Conservation (phyloP, 1,139 yeast species). For the Scheffersomyces quercinus region DNA sequence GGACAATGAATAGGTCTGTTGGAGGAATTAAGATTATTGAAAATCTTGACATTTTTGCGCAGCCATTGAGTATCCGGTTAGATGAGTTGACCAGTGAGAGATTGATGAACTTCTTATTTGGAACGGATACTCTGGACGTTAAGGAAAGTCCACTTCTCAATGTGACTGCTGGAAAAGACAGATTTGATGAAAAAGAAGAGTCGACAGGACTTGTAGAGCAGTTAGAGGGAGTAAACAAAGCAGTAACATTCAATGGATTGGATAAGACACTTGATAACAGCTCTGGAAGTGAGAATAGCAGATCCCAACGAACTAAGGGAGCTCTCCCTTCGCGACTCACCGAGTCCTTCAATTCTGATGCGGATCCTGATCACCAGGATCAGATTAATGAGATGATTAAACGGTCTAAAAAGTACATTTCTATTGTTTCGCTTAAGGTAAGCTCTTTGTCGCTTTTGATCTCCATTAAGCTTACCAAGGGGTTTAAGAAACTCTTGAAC, state of each 20-base stretch:
- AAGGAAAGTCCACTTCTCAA: slow-evolving; percentile 32
- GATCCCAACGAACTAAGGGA: background rate
- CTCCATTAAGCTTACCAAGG: slow-evolving; percentile 57
- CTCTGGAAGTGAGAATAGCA: background rate
- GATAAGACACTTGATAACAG: slow-evolving; percentile 9
- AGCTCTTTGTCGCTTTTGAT: slow-evolving; percentile 51
- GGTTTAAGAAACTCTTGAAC: slow-evolving; percentile 57
- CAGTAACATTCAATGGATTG: background rate
- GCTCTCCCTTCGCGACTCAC: slow-evolving; percentile 8
- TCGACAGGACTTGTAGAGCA: background rate
- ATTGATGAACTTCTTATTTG: slow-evolving; percentile 57
- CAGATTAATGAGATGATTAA: slow-evolving; percentile 57
- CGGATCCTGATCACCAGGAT: slow-evolving; percentile 28
- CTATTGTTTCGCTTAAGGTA: slow-evolving; percentile 51
- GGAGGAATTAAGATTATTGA: slow-evolving; percentile 70
- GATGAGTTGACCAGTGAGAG: slow-evolving; percentile 64
- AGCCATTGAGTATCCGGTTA: slow-evolving; percentile 56
- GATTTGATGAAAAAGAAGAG: slow-evolving; percentile 9
- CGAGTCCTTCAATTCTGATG: background rate
- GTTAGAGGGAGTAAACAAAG: background rate
- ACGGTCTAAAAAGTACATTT: slow-evolving; percentile 59
- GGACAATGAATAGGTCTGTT: slow-evolving; percentile 67
- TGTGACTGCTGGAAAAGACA: slow-evolving; percentile 7
- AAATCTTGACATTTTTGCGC: slow-evolving; percentile 49
- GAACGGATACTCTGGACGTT: slow-evolving; percentile 34